Base-by-base conservation (phyloP, 148 eudicot species). In the Rhododendron simsii region DNA sequence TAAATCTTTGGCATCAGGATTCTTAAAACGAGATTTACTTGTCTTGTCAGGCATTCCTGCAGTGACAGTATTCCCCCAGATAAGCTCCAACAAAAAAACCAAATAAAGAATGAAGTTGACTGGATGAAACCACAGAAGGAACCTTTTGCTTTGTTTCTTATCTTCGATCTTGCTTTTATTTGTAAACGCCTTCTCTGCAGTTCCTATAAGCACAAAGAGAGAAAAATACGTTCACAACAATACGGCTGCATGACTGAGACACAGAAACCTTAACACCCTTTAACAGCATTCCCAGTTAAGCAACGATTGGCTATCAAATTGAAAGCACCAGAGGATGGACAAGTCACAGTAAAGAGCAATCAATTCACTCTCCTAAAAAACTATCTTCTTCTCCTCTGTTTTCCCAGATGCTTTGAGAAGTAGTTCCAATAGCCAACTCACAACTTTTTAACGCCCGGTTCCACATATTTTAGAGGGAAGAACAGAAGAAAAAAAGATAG, bases 151-250 rank as follows among this genome's bases (percentile, higher is more conserved):
- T 89, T 93, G 85, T 79, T 86, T 79, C 89, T 91, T n/a, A 37
- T 87, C 84, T 93, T 93, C 3, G 92, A 63, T 87, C 81, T 91
- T 81, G 91, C 90, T 90, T 91, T 91, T 47, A 95, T 85, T 89
- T 92, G 90, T 90, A 95, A 89, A 21, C 98, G 94, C 84, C 95
- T 93, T 79, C 84, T 87, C 85, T 91, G 98, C 88, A 95, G 89
- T 88, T 95, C 98, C 98, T 95, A 87, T 23, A 15, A 85, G n/a
- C 50, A 18, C 41, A 50, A 37, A 81, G 45, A 21, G 37, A 14
- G 35, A 0, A 75, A 71, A 39, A 71, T 30, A 33, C 33, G 76
- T 30, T 30, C 15, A 3, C 5, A 67, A 16, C 28, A 67, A 69
- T 28, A 30, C 16, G 9, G 76, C 41, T 10, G 1, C 12, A 71